Evolutionary conservation across 1,284 basidiomycete genomes (phyloP), one percentile per base, ranked within the genome.

Genomic region (Boletus semigastroideus): DNA sequence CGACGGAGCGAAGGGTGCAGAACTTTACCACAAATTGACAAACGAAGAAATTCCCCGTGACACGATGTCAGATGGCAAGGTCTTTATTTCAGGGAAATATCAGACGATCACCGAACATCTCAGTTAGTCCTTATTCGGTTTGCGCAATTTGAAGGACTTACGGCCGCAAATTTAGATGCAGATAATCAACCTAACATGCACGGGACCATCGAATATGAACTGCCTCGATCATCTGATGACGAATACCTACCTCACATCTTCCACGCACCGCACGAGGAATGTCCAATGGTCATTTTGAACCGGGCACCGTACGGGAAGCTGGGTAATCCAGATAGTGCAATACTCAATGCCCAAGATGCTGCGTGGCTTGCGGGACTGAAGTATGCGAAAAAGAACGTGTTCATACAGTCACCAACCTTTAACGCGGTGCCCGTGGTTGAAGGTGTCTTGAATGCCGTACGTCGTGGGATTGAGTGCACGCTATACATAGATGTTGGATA

Each of bases 361-460:
- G 87, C 88, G 3, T 91, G 87, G 87, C 76, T 91, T 27, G 83
- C 86, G 9, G 88, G 79, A 1, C 78, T 90, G 63, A 75, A 81
- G 44, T 83, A 86, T 57, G 88, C 89, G 13, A 71, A 80, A 65
- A 77, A 78, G 59, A 81, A 76, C 55, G 77, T 91, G n/a, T 90
- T 92, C 67, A 84, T 92, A 53, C 86, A 89, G 74, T 83, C 84
- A 0, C 89, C 89, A 1, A 90, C 87, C 13, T 78, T 90, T 55
- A 92, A 92, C 57, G 86, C 88, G 0, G 72, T 73, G 9, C 88
- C 88, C 0, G 78, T 87, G 30, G 78, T 87, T 30, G 76, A 82
- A 28, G 84, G 81, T 8, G 75, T 86, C 49, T 74, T 90, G 56
- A 78, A 83, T 51, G 82, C 88, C 0, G 86, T 84, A 57, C 73